A percentile compares a stretch with the other conserved stretches of the same genome.
Evolutionary conservation across 345 rosid species (phyloP).

Genomic region (Melaleuca alternifolia): DNA sequence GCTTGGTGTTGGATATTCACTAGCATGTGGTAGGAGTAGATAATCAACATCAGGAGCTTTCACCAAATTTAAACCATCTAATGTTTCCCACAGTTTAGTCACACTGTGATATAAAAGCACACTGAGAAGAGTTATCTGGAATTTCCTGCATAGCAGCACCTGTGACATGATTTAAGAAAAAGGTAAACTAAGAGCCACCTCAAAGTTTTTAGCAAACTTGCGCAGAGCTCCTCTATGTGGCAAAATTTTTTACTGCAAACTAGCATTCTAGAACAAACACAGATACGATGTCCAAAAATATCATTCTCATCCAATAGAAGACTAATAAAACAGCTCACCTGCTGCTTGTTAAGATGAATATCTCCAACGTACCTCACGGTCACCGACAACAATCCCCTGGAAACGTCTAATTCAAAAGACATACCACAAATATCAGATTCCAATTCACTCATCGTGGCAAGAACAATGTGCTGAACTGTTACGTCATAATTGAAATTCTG

Average conservation of each 20-base stretch:
- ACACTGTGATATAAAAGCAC: slow-evolving; percentile 38
- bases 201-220: background rate
- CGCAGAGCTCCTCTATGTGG: background rate
- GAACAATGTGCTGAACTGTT: slow-evolving; percentile 43
- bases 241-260: background rate
- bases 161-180: slow-evolving; percentile 13
- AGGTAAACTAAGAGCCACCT: background rate
- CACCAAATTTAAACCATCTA: slow-evolving; percentile 12
- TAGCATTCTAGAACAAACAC: background rate
- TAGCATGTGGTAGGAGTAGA: slow-evolving; percentile 48
- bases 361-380: slow-evolving; percentile 37
- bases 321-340: slow-evolving; percentile 16
- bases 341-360: slow-evolving; percentile 19
- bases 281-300: background rate
- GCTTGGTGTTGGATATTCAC: background rate
- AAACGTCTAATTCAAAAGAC: slow-evolving; percentile 39
- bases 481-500: slow-evolving; percentile 25
- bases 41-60: slow-evolving; percentile 38
- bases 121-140: slow-evolving; percentile 50
- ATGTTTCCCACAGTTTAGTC: slow-evolving; percentile 23
- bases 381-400: slow-evolving; percentile 39
- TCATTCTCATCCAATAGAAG: background rate
- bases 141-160: slow-evolving; percentile 57
- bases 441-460: slow-evolving; percentile 36
- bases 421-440: slow-evolving; percentile 29